A percentile compares a stretch with the other conserved stretches of the same genome.
Conservation (phyloP, 2,329 filamentous ascomycete genomes). For the Dichotomopilus funicola region DNA sequence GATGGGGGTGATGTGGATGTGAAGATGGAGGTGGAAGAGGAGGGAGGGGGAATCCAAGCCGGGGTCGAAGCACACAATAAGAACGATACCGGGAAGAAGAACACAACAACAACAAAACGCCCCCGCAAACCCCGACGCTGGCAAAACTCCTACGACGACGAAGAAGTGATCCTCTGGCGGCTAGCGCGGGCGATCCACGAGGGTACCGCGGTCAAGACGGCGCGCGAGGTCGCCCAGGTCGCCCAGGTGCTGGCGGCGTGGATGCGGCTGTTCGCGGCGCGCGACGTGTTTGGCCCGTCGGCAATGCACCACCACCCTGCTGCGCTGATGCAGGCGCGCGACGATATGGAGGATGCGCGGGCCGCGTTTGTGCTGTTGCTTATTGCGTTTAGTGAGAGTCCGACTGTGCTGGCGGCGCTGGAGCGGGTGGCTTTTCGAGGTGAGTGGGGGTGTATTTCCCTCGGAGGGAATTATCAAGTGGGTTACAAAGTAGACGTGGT, state of each 20-base stretch:
- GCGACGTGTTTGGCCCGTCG: no score
- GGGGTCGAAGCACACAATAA: no score
- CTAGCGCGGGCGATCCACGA: slow-evolving; percentile 79
- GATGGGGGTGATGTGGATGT: no score
- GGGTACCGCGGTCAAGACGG: slow-evolving; percentile 41
- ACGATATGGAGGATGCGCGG: slow-evolving; percentile 43
- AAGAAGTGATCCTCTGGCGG: slow-evolving; percentile 90
- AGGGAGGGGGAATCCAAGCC: no score
- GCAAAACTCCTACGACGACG: slow-evolving; percentile 55
- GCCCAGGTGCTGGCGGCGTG: slow-evolving; percentile 47
- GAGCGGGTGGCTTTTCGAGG: slow-evolving; percentile 48
- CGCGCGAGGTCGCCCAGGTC: slow-evolving; percentile 44
- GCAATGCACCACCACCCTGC: slow-evolving; percentile 33
- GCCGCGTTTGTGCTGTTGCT: slow-evolving; percentile 54
- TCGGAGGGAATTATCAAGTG: neutral
- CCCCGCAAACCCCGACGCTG: slow-evolving; percentile 32
- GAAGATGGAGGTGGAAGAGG: no score
- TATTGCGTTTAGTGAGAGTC: slow-evolving; percentile 55
- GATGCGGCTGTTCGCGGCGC: slow-evolving; percentile 49
- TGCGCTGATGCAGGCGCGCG: slow-evolving; percentile 36
- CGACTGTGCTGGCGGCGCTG: slow-evolving; percentile 47
- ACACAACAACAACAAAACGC: no score
- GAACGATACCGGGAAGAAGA: no score
- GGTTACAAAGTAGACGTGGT: neutral
- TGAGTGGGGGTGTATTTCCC: slow-evolving; percentile 23